Evolutionary conservation across 768 basidiomycete genomes (phyloP).

Genomic region (Lentinula aciculospora): DNA sequence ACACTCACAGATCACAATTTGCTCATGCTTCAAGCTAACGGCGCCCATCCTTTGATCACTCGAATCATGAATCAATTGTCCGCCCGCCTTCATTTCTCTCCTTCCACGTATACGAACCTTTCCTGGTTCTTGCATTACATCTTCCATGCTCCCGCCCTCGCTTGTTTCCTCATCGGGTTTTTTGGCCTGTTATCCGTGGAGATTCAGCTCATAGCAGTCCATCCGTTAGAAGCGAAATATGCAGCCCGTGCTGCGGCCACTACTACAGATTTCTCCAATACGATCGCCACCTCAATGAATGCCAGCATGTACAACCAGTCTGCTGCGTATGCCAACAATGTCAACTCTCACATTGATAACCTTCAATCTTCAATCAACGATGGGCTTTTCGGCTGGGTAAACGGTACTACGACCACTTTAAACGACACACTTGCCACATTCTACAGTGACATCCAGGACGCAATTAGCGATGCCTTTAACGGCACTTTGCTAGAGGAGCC

Average conservation of each 20-base stretch:
- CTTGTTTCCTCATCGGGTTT: slow-evolving; percentile 89
- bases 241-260: slow-evolving; percentile 54
- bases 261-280: slow-evolving; percentile 59
- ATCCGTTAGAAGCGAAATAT: slow-evolving; percentile 68
- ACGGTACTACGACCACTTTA: slow-evolving; percentile 79
- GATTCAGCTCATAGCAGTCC: slow-evolving; percentile 77
- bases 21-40: slow-evolving; percentile 64
- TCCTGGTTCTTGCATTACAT: slow-evolving; percentile 91
- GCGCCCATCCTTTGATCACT: slow-evolving; percentile 69
- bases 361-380: slow-evolving; percentile 79
- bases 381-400: slow-evolving; percentile 93
- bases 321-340: slow-evolving; percentile 62
- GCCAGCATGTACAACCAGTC: slow-evolving; percentile 81
- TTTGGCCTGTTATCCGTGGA: slow-evolving; percentile 85
- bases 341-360: slow-evolving; percentile 66
- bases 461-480: slow-evolving; percentile 76
- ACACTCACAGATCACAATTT: slow-evolving; percentile 72
- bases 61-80: slow-evolving; percentile 55
- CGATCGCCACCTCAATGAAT: slow-evolving; percentile 75
- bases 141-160: slow-evolving; percentile 85
- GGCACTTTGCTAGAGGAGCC: slow-evolving; percentile 78
- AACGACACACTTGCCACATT: slow-evolving; percentile 85
- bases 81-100: slow-evolving; percentile 44
- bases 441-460: slow-evolving; percentile 78
- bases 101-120: slow-evolving; percentile 60